Evolutionary conservation across 768 basidiomycete genomes (phyloP).

Genomic region (Phanerochaete carnosa): DNA sequence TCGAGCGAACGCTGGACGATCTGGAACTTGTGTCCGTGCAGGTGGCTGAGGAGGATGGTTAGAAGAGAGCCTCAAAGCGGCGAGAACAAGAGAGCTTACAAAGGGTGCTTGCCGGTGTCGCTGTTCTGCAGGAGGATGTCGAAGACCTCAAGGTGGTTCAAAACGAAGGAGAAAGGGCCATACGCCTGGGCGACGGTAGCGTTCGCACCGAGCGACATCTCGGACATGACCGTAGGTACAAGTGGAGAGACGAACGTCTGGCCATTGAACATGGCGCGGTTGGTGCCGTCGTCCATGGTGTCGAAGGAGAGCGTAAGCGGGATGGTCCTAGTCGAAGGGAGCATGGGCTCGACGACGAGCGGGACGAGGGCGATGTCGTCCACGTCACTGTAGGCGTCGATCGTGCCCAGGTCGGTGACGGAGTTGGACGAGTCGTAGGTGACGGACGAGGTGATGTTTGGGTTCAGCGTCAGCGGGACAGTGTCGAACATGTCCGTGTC

Average conservation of each 20-base stretch:
- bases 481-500: slow-evolving; percentile 87
- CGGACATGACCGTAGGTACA: slow-evolving; percentile 76
- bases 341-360: slow-evolving; percentile 46
- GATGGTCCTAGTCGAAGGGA: slow-evolving; percentile 51
- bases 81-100: slow-evolving; percentile 43
- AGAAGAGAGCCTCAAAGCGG: neutral
- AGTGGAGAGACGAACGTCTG: slow-evolving; percentile 66
- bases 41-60: slow-evolving; percentile 52
- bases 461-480: slow-evolving; percentile 65
- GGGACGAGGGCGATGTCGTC: slow-evolving; percentile 73
- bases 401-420: slow-evolving; percentile 48
- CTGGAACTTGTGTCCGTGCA: slow-evolving; percentile 88
- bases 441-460: slow-evolving; percentile 83
- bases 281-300: slow-evolving; percentile 84
- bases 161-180: slow-evolving; percentile 72
- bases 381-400: slow-evolving; percentile 57
- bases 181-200: slow-evolving; percentile 69
- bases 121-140: slow-evolving; percentile 74
- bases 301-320: slow-evolving; percentile 75
- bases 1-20: slow-evolving; percentile 71
- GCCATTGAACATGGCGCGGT: slow-evolving; percentile 71
- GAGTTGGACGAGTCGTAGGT: slow-evolving; percentile 60
- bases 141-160: slow-evolving; percentile 72
- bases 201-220: slow-evolving; percentile 70
- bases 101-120: slow-evolving; percentile 79